Evolutionary conservation across 768 basidiomycete genomes (phyloP), one percentile per base, ranked within the genome.

Genomic region (Auricularia cornea): DNA sequence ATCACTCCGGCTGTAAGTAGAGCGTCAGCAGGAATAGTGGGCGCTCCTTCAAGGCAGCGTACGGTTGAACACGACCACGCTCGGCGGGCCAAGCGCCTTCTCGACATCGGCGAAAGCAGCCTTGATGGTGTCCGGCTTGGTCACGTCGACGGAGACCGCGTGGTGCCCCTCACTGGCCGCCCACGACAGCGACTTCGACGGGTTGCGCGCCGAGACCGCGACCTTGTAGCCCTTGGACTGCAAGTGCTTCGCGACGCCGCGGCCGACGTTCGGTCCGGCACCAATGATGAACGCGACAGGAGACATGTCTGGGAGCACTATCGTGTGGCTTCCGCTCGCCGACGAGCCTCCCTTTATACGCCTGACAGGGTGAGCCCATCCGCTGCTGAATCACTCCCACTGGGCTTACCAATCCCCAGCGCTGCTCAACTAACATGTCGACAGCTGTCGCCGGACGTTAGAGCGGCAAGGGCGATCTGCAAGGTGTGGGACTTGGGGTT

Each of bases 201-300:
- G 57, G 18, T n/a, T 59, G 57, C 57, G 57, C 6, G 57, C 29
- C 2, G 11, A 14, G 33, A 59, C 57, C 6, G 57, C 57, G 33
- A 59, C 57, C 20, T 59, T 59, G 57, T 59, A 59, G n/a, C 57
- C 57, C 33, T 59, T 35, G 57, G 57, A 59, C 57, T 59, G 18
- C 11, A 59, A 28, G 16, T 20, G 18, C 20, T 20, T 16, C 14
- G 57, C 18, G 33, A 35, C 33, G 33, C 30, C 29, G n/a, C 57
- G 57, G 26, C 57, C 57, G 29, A 31, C 30, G 18, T 59, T 59
- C n/a, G 33, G 33, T 31, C 33, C 57, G 8, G 29, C 57, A 8
- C 30, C 29, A 20, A 59, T 59, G 56, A 63, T 40, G 56, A 48
- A 48, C 20, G 44, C 44, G 6, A 48, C 44, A 23, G 44, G 44